Conservation (phyloP, 2,329 filamentous ascomycete genomes). For the Xylaria sp. region DNA sequence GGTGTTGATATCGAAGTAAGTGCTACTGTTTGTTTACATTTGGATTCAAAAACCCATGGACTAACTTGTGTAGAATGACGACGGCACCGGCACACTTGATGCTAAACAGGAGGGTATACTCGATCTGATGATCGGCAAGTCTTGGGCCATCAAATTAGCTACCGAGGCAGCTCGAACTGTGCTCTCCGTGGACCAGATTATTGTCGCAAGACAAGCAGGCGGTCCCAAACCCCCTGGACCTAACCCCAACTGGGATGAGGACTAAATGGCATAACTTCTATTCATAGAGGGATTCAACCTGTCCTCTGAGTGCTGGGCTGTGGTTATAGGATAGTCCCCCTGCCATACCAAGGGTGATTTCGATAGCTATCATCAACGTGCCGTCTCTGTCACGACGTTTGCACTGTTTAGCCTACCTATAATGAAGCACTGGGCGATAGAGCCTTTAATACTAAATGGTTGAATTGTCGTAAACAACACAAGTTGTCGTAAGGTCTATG, state of each 20-base stretch:
- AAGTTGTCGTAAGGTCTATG: background rate
- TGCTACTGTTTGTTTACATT: background rate
- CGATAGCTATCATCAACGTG: background rate
- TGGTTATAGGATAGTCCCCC: conserved; percentile 14
- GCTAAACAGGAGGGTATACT: conserved; percentile 84
- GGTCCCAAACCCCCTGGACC: conserved; percentile 94
- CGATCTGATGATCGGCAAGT: conserved; percentile 86
- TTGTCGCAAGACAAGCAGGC: conserved; percentile 93
- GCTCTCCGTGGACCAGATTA: conserved; percentile 96
- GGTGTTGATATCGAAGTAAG: conserved; percentile 85
- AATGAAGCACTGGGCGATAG: background rate
- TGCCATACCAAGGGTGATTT: conserved; percentile 14
- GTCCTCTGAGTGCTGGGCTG: conserved; percentile 8
- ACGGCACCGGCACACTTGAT: conserved; percentile 64
- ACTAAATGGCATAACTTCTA: conserved; percentile 37
- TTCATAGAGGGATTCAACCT: conserved; percentile 11
- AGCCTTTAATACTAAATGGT: background rate
- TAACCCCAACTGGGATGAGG: conserved; percentile 71
- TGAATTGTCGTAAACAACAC: background rate
- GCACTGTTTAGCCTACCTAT: background rate
- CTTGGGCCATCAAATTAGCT: conserved; percentile 94
- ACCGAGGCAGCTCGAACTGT: conserved; percentile 93
- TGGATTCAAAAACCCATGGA: background rate
- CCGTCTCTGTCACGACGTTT: background rate
- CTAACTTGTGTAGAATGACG: conserved; percentile 10